Evolutionary conservation across 139 green algal species (phyloP).

Genomic region (Picochlorum sp.): DNA sequence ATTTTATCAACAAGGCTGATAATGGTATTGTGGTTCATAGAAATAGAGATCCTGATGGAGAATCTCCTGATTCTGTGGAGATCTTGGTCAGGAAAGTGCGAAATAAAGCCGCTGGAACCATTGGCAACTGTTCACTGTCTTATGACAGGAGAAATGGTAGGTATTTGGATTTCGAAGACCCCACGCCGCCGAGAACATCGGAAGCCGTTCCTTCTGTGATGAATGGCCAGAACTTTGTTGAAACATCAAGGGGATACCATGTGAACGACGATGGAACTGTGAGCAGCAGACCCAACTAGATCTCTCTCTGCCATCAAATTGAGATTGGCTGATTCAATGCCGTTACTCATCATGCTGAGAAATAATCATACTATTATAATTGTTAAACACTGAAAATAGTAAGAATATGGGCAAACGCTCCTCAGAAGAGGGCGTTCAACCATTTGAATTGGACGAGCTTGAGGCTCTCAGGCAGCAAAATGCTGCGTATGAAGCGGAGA

Average conservation of each 20-base stretch:
- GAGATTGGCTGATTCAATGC: no score
- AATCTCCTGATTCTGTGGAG: slow-evolving; percentile 29
- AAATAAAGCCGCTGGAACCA: slow-evolving; percentile 84
- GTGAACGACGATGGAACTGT: slow-evolving; percentile 12
- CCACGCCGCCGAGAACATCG: neutral
- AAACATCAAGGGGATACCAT: neutral
- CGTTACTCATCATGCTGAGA: no score
- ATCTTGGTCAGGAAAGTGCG: slow-evolving; percentile 67
- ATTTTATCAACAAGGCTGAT: slow-evolving; percentile 98
- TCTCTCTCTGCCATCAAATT: no score
- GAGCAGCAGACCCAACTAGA: neutral
- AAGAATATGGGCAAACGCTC: no score
- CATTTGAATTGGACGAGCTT: neutral
- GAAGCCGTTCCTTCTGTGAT: neutral
- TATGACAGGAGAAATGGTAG: slow-evolving; percentile 46
- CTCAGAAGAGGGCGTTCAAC: no score
- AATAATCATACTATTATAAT: no score
- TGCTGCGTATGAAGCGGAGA: slow-evolving; percentile 1
- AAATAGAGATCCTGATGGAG: slow-evolving; percentile 41
- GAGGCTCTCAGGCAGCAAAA: neutral
- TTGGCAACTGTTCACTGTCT: slow-evolving; percentile 51
- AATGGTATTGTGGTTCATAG: slow-evolving; percentile 93
- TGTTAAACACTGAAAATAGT: no score
- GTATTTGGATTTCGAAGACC: slow-evolving; percentile 21
- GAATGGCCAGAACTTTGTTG: neutral